Base-by-base conservation (phyloP, 2,329 filamentous ascomycete species). In the Raffaelea ambrosiae region DNA sequence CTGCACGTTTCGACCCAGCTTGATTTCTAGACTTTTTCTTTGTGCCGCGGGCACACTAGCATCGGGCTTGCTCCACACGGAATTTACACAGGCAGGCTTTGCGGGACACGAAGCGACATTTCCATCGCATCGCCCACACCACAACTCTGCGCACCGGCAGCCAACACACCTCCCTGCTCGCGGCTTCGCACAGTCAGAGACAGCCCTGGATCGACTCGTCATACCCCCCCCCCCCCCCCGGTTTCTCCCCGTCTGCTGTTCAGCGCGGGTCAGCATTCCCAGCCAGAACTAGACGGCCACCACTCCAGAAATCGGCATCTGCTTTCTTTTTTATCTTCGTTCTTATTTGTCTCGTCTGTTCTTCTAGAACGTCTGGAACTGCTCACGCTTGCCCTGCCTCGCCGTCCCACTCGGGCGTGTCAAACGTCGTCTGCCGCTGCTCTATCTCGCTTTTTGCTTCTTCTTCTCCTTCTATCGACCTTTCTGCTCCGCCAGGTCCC, bases 251-350 rank as follows among this genome's bases (percentile, higher is more conserved):
- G 26, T 7, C 26, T 40, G 22, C 43, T 20, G 43, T 5, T 26
- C 4, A 19, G n/a, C 11, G 40, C 19, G 19, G 20, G 14, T 16
- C n/a, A 36, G 26, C 38, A 43, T 21, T 21, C 35, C 41, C 23
- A 47, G 47, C 35, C 41, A 40, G n/a, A n/a, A 39, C 41, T 41
- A 38, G 26, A 29, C 26, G 26, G 11, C 19, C 44, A 46, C 48
- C 48, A 46, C 48, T 50, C 46, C 48, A 46, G 40, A 33, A 48
- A 39, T 40, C 40, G 43, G 46, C 46, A 47, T 48, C 46, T 39
- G 22, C 11, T 5, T 42, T 38, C 16, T 9, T 38, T 33, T 33
- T 33, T 33, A 9, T 33, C 16, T 33, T 33, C 31, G n/a, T n/a
- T n/a, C n/a, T n/a, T n/a, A n/a, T 33, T 33, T 33, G 9, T 33